Conservation (phyloP, 257 asterid species). For the Scutellaria minor region DNA sequence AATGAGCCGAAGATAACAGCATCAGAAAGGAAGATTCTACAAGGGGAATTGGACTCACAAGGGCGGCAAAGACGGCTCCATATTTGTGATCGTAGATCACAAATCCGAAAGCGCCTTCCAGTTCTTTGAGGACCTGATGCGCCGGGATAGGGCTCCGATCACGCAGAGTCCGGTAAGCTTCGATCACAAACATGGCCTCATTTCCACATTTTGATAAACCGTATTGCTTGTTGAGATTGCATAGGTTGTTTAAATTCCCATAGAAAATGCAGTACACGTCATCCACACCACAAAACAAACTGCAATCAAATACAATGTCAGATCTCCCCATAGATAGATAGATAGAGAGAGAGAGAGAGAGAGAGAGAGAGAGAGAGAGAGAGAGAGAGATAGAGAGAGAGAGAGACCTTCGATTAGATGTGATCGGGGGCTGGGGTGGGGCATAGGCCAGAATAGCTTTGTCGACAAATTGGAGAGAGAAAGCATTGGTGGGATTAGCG, state of each 20-base stretch:
- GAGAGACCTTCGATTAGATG: conserved; percentile 60
- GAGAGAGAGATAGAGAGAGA: background rate
- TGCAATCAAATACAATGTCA: conserved; percentile 33
- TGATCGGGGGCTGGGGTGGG: conserved; percentile 41
- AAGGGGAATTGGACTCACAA: conserved; percentile 54
- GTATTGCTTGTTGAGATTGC: conserved; percentile 77
- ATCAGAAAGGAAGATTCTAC: background rate
- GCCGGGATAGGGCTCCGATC: conserved; percentile 96
- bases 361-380: conserved; percentile 21
- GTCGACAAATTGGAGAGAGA: conserved; percentile 63
- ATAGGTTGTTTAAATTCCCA: conserved; percentile 72
- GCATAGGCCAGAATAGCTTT: conserved; percentile 68
- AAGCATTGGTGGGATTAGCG: conserved; percentile 53
- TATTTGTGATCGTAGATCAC: conserved; percentile 85
- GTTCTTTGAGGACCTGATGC: conserved; percentile 85
- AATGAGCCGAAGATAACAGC: background rate
- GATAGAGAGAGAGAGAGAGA: background rate
- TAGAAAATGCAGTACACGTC: conserved; percentile 81
- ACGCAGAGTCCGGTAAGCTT: conserved; percentile 89
- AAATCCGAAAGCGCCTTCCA: conserved; percentile 87
- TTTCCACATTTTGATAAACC: conserved; percentile 73
- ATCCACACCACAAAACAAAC: conserved; percentile 79
- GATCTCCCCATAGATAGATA: background rate
- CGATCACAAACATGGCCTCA: conserved; percentile 78
- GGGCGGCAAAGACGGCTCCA: conserved; percentile 77